These are phyloP conservation scores for Ensete ventricosum DNA, from an alignment of 176 grass and related monocot genomes.

Conservation along the genomic window DNA sequence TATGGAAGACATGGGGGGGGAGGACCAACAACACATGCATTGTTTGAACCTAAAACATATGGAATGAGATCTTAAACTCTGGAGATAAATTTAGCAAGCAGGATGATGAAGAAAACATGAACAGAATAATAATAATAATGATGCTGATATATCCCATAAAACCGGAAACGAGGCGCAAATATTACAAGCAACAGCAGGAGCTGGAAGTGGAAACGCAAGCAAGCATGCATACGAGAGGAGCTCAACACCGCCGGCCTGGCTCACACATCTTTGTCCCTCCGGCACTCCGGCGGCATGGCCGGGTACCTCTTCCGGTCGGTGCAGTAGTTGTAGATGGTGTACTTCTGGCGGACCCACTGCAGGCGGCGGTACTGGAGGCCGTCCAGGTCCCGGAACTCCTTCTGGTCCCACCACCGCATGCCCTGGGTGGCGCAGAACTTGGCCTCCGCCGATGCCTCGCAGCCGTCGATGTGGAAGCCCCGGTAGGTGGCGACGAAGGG, in stretches of 20 bases:
- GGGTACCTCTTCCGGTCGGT: constrained; percentile 2
- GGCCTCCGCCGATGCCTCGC: constrained; percentile 4
- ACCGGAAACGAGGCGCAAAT: too few species aligned
- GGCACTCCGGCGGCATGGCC: constrained; percentile 3
- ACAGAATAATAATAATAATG: too few species aligned
- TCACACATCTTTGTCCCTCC: not conserved
- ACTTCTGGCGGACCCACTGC: constrained; percentile 4
- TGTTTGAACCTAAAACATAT: too few species aligned
- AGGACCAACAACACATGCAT: too few species aligned
- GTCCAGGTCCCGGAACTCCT: constrained; percentile 10
- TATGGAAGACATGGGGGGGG: too few species aligned
- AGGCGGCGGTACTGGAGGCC: constrained; percentile 9
- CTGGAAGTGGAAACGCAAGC: not conserved
- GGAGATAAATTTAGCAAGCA: too few species aligned
- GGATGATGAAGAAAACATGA: too few species aligned
- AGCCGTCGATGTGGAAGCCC: constrained; percentile 10
- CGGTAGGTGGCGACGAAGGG: not conserved
- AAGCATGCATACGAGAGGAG: not conserved
- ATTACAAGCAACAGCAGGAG: not conserved
- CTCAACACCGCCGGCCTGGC: not conserved
- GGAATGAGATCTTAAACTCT: too few species aligned
- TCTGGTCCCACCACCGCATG: constrained; percentile 10
- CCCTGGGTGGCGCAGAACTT: constrained; percentile 10
- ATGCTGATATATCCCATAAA: too few species aligned
- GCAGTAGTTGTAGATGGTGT: constrained; percentile 15